phyloP scores from a whole-genome alignment of 768 basidiomycete species.

The Tricholomella constricta region DNA sequence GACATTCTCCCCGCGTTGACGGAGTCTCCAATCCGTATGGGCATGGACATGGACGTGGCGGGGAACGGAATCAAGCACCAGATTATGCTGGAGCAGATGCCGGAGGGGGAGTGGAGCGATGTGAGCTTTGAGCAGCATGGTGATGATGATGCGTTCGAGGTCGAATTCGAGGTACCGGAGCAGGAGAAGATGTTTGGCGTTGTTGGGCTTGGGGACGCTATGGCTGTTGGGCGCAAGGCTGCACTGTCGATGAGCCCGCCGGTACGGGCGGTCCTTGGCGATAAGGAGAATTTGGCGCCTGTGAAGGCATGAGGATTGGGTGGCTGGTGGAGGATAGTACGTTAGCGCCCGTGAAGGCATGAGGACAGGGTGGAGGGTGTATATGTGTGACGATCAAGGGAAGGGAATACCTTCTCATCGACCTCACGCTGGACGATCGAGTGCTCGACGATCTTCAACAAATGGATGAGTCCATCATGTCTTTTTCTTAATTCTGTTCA shows the following conservation, averaged over 20 bases:
- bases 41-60: constrained; percentile 41
- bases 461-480: neutral
- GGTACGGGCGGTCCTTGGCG: constrained; percentile 43
- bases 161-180: neutral
- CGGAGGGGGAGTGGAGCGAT: constrained; percentile 55
- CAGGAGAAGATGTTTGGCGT: constrained; percentile 12
- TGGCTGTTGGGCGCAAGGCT: constrained; percentile 21
- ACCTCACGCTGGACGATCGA: constrained; percentile 7
- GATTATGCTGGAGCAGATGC: constrained; percentile 59
- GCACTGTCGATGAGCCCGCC: constrained; percentile 22
- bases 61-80: constrained; percentile 23
- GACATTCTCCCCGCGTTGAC: constrained; percentile 4
- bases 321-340: neutral
- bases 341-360: constrained; percentile 25
- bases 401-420: neutral
- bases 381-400: neutral
- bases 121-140: constrained; percentile 54
- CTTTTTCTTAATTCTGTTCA: neutral
- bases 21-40: constrained; percentile 56
- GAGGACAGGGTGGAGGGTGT: neutral
- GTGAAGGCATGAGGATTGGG: constrained; percentile 5
- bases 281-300: constrained; percentile 53
- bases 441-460: neutral
- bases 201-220: constrained; percentile 5
- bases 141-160: constrained; percentile 4